Evolutionary conservation across 257 asterid genomes (phyloP), one percentile per base, ranked within the genome.

Genomic region (Knoxia roxburghii): DNA sequence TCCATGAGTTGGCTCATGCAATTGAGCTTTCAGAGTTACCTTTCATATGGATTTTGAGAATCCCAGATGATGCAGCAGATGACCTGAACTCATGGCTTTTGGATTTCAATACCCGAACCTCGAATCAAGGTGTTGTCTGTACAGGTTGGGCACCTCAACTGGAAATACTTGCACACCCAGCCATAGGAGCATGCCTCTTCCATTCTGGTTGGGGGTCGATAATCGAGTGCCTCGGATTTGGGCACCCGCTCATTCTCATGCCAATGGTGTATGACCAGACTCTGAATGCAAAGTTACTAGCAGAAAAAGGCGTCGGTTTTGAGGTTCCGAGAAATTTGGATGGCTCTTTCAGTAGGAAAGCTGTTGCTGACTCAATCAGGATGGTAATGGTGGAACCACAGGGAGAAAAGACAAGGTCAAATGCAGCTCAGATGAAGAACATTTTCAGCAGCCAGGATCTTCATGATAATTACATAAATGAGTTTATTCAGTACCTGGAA

Each of bases 171-270:
- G 81, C 81, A 35, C 86, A 84, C 61, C 65, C 65, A 27, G 72
- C 84, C 40, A 75, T 81, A 0, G 84, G 86, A 5, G 89, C 80
- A 30, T 78, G 80, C 65, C 78, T 84, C 29, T 78, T 77, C 55
- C 85, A 84, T 68, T 79, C 86, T 1, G 86, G 85, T 24, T 81
- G 89, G 89, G 85, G 85, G 18, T 69, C 86, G 2, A 58, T 76
- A 46, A 55, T 75, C 1, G 86, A 81, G 65, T 66, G 84, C n/a
- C 79, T 84, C 30, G 69, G 75, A 20, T 76, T 70, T 27, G 89
- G 86, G 18, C 86, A 73, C 51, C 78, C 80, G 1, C 65, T 81
- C 18, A 58, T 81, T 69, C 80, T 84, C 59, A 73, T 81, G 66
- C 83, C 86, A 6, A 72, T 84, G 80, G 68, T 77, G 20, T 61